A percentile compares a stretch with the other conserved stretches of the same genome.
phyloP scores from a whole-genome alignment of 2,329 filamentous ascomycete genomes.

The Pseudogymnoascus sp. region DNA sequence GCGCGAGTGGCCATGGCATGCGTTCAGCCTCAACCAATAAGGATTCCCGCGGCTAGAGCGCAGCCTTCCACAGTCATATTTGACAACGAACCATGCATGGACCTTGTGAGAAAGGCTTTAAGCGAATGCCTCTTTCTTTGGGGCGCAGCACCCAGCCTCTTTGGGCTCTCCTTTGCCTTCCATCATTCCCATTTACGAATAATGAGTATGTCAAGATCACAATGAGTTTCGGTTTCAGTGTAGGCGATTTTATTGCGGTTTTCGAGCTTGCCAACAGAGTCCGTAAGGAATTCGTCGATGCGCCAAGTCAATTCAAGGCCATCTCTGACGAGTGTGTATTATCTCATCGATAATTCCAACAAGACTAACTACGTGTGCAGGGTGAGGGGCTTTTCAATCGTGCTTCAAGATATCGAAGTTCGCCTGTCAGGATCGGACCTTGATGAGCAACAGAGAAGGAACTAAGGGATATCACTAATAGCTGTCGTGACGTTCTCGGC shows the following conservation, averaged over 20 bases:
- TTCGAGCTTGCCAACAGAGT: slow-evolving; percentile 19
- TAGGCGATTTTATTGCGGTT: slow-evolving; percentile 19
- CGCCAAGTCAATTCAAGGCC: slow-evolving; percentile 17
- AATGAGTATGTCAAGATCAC: neutral
- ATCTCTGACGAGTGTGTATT: slow-evolving; percentile 17
- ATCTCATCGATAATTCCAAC: neutral
- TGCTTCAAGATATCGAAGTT: slow-evolving; percentile 23
- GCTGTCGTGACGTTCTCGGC: slow-evolving; percentile 16
- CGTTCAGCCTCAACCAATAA: too few relatives aligned
- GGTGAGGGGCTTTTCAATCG: slow-evolving; percentile 19
- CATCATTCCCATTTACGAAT: neutral
- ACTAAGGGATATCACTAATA: slow-evolving; percentile 16
- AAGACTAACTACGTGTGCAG: slow-evolving; percentile 15
- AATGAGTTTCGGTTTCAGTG: slow-evolving; percentile 21
- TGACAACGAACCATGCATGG: neutral
- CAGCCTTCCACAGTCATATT: neutral
- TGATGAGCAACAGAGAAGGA: slow-evolving; percentile 16
- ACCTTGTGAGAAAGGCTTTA: neutral
- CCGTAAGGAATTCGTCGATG: slow-evolving; percentile 18
- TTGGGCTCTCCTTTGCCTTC: neutral
- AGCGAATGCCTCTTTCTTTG: neutral
- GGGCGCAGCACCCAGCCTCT: neutral
- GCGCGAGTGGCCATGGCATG: too few relatives aligned
- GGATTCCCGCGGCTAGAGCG: too few relatives aligned
- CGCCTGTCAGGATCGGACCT: slow-evolving; percentile 16